Base-by-base conservation (phyloP, 148 eudicot species). In the Cornus kousa region DNA sequence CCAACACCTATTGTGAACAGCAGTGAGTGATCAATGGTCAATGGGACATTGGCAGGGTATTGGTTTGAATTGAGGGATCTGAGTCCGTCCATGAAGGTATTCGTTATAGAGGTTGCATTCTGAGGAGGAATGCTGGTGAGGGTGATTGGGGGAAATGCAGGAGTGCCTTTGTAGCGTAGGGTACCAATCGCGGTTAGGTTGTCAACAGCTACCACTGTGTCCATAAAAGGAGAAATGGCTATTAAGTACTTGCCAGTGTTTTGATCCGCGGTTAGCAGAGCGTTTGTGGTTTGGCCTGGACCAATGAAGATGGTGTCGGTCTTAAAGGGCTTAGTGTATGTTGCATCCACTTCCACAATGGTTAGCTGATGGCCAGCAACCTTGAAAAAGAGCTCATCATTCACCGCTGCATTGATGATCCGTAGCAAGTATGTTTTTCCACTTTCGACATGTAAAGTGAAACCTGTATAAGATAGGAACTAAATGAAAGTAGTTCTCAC, bases 261-360 rank as follows among this genome's bases (percentile, higher is more conserved):
- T 73, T 88, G 89, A 74, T 89, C 73, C 1, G 97, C 79, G 5
- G 77, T 87, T 33, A 94, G 79, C 35, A 94, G 80, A 12, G 83
- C 97, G 28, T 87, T 90, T 32, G 97, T 92, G 70, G 98, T 94
- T 75, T 94, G 98, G 74, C 98, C 98, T 0, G 98, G 98, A 9
- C 88, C 89, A 1, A 94, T 79, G 85, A 85, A 87, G 20, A 94
- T 70, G 39, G 92, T 86, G 82, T 92, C 89, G 1, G 92, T 89
- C 62, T 7, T 60, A 74, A 92, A 88, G 5, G 98, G 97, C 50
- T 94, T 92, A 2, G 86, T 85, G 65, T 94, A 94, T 39, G 80
- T 71, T 16, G 94, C 94, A 31, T 94, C 98, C 1, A 91, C 94
- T 73, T 94, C 98, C 5, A 94, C 97, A 2, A 94, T 81, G 50